phyloP scores from a whole-genome alignment of 2,329 filamentous ascomycete species.

The Sporothrix schenckii region DNA sequence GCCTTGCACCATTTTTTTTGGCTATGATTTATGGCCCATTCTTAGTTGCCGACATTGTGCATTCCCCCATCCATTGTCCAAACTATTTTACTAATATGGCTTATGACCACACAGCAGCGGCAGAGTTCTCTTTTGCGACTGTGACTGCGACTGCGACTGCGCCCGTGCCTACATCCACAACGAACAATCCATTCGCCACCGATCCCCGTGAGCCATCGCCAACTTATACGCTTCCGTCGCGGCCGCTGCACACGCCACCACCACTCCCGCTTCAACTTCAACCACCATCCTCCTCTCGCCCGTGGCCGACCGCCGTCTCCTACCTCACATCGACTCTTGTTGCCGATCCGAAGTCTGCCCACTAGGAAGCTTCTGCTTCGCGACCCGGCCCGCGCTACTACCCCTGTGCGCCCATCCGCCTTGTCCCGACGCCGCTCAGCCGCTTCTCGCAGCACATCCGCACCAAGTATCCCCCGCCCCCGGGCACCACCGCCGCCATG shows the following conservation, averaged over 20 bases:
- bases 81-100: slow-evolving; percentile 27
- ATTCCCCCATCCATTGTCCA: slow-evolving; percentile 15
- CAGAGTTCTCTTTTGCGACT: too few relatives aligned
- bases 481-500: slow-evolving; percentile 26
- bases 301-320: not conserved
- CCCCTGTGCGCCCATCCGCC: slow-evolving; percentile 27
- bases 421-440: slow-evolving; percentile 30
- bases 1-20: not conserved
- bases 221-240: not conserved
- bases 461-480: slow-evolving; percentile 33
- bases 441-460: slow-evolving; percentile 32
- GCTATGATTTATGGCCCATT: slow-evolving; percentile 17
- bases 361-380: slow-evolving; percentile 25
- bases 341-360: not conserved
- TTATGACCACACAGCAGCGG: slow-evolving; percentile 23
- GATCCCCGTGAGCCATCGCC: not conserved
- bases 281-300: not conserved
- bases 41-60: slow-evolving; percentile 25
- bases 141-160: not conserved
- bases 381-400: slow-evolving; percentile 31
- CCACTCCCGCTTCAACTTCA: not conserved
- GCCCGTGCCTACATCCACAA: not conserved
- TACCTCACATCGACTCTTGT: not conserved
- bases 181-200: not conserved
- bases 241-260: not conserved